These are phyloP conservation scores for Canavalia ensiformis DNA, from an alignment of 306 rosid species.

Conservation along the genomic window DNA sequence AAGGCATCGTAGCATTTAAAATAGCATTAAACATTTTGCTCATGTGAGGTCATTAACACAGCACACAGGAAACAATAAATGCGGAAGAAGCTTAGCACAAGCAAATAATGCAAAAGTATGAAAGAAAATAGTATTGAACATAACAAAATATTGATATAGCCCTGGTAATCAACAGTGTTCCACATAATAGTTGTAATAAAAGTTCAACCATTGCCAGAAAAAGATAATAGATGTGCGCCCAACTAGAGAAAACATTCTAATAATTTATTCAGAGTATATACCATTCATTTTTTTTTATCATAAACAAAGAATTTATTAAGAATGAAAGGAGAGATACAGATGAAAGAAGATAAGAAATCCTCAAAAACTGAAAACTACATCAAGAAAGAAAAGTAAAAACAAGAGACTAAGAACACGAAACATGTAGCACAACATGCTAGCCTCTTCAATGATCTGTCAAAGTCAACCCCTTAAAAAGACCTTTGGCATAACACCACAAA, in stretches of 20 bases:
- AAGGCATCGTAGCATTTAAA: slow-evolving; percentile 39
- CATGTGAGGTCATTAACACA: slow-evolving; percentile 19
- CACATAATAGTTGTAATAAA: not conserved
- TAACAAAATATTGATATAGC: slow-evolving; percentile 29
- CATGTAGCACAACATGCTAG: not conserved
- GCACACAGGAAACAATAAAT: slow-evolving; percentile 22
- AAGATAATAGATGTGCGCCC: not conserved
- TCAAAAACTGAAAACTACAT: not conserved
- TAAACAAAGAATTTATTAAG: not conserved
- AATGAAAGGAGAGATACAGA: not conserved
- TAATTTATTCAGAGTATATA: not conserved
- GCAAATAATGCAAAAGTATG: slow-evolving; percentile 3
- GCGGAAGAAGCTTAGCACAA: slow-evolving; percentile 22
- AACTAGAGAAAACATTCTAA: slow-evolving; percentile 17
- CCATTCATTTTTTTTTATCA: not conserved
- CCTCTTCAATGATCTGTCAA: slow-evolving; percentile 4
- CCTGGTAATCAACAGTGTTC: slow-evolving; percentile 24
- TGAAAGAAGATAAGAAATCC: not conserved
- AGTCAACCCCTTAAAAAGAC: not conserved
- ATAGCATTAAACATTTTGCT: slow-evolving; percentile 34
- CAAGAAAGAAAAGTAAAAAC: not conserved
- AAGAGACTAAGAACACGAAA: not conserved
- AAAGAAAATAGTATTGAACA: not conserved
- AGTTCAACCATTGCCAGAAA: slow-evolving; percentile 22
- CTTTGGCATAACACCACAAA: not conserved